phyloP scores from a whole-genome alignment of 257 asterid species.

The Cruciata laevipes region DNA sequence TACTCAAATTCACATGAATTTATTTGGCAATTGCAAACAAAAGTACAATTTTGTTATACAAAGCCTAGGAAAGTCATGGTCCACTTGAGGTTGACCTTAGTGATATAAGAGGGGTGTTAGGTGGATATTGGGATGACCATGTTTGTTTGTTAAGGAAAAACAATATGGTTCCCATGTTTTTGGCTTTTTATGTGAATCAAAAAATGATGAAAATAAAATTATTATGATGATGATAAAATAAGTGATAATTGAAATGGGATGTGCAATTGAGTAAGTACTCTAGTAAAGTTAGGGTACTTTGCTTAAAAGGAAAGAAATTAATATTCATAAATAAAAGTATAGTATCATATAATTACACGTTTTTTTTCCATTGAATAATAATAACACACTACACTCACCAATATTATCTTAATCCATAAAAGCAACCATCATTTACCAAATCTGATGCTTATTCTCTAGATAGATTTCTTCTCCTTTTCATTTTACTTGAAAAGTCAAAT shows the following conservation, averaged over 20 bases:
- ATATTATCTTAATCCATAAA: no score
- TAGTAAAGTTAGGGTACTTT: not conserved
- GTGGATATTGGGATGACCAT: not conserved
- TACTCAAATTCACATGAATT: not conserved
- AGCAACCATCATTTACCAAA: not conserved
- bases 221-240: not conserved
- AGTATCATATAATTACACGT: not conserved
- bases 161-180: not conserved
- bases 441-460: not conserved
- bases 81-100: conserved; percentile 1
- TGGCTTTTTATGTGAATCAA: not conserved
- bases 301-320: conserved; percentile 11
- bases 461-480: not conserved
- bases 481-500: not conserved
- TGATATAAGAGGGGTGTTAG: not conserved
- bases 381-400: not conserved
- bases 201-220: not conserved
- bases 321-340: not conserved
- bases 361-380: not conserved
- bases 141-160: not conserved
- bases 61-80: not conserved
- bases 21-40: not conserved
- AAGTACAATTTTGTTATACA: not conserved
- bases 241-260: not conserved
- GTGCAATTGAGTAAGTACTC: not conserved